These are phyloP conservation scores for Urochloa ruziziensis DNA, from an alignment of 176 grass and related monocot genomes.

Conservation along the genomic window DNA sequence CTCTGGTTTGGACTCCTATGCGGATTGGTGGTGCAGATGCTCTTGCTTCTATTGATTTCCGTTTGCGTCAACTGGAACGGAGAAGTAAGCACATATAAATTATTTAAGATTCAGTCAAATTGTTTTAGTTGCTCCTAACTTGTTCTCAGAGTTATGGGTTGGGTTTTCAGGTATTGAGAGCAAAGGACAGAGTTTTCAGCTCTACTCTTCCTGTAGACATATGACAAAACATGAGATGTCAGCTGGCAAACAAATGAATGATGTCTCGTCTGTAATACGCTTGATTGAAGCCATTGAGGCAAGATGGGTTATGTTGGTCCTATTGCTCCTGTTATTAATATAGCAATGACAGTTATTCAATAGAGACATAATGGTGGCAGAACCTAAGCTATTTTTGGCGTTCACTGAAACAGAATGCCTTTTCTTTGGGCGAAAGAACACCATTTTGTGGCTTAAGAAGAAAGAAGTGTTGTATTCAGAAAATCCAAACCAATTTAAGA, in stretches of 20 bases:
- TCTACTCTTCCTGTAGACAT: not conserved
- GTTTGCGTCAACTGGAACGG: not conserved
- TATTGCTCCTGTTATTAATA: not conserved
- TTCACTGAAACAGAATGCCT: too few species aligned
- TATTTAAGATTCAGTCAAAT: not conserved
- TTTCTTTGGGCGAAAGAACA: too few species aligned
- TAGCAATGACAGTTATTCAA: too few species aligned
- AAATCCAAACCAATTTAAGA: too few species aligned
- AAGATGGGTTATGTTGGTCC: too few species aligned
- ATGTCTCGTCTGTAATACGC: not conserved
- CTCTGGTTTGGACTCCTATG: not conserved
- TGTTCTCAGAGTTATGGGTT: not conserved
- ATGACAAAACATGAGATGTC: not conserved
- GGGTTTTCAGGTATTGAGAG: not conserved
- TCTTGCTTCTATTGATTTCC: not conserved
- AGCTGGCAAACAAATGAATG: not conserved
- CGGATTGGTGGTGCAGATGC: conserved; percentile 3
- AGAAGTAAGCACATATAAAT: not conserved
- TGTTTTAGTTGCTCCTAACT: not conserved
- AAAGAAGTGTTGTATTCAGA: too few species aligned
- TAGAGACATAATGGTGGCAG: too few species aligned
- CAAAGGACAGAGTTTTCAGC: conserved; percentile 1
- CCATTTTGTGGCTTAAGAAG: too few species aligned
- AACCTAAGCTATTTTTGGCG: too few species aligned
- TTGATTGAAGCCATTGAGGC: not conserved